Percentiles rank a stretch among this genome's conserved stretches.
Evolutionary conservation across 441 rosid species (phyloP).

Genomic region (Biscutella laevigata): DNA sequence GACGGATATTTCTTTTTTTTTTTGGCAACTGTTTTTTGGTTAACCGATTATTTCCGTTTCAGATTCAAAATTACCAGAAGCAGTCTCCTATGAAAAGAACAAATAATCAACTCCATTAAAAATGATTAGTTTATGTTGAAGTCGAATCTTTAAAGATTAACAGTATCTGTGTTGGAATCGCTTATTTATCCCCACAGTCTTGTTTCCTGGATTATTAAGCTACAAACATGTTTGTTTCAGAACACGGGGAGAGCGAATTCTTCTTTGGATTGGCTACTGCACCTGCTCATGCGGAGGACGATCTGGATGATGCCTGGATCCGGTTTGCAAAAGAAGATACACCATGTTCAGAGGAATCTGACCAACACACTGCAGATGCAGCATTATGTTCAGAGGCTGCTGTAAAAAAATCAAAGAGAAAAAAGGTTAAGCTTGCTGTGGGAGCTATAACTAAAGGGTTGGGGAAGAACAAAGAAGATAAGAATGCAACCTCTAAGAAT

Average conservation of each 20-base stretch:
- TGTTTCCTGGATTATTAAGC: no score
- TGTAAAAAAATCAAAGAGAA: conserved; percentile 32
- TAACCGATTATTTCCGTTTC: neutral
- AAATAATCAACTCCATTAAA: no score
- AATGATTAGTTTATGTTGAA: neutral
- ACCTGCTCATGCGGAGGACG: conserved; percentile 92
- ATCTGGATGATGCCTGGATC: conserved; percentile 91
- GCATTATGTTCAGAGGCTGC: conserved; percentile 38
- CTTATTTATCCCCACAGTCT: no score
- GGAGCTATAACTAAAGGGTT: conserved; percentile 91
- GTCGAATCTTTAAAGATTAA: neutral
- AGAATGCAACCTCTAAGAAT: conserved; percentile 41
- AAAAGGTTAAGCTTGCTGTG: conserved; percentile 57
- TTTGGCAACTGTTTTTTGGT: neutral
- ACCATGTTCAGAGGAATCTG: conserved; percentile 32
- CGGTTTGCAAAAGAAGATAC: conserved; percentile 74
- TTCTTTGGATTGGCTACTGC: conserved; percentile 98
- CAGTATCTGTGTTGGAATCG: neutral
- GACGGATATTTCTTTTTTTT: no score
- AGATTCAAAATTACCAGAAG: neutral
- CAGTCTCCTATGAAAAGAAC: neutral
- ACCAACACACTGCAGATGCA: conserved; percentile 47
- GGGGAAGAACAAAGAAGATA: conserved; percentile 42
- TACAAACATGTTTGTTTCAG: conserved; percentile 16
- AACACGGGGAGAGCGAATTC: conserved; percentile 31